Percentiles rank a stretch among this genome's conserved stretches.
Conservation (phyloP, 139 green algal genomes). For the Asterochloris erici region DNA sequence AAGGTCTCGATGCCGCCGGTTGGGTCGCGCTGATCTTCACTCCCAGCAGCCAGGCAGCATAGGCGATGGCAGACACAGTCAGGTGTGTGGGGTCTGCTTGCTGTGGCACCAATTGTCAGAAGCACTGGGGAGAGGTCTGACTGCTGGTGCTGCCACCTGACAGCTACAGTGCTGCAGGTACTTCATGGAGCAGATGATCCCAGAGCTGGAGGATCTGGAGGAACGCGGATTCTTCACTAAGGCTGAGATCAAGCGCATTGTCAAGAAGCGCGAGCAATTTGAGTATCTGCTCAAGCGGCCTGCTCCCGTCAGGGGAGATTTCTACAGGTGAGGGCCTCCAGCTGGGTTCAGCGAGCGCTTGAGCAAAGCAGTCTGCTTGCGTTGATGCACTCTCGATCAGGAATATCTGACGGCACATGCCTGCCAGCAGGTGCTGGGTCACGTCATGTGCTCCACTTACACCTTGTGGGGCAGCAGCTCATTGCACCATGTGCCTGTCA, state of each 20-base stretch:
- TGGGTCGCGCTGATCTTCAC: no score
- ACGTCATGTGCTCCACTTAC: no score
- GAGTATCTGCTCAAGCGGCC: conserved; percentile 85
- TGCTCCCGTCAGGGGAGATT: conserved; percentile 75
- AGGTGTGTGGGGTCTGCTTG: conserved; percentile 12
- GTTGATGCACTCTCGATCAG: no score
- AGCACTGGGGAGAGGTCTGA: background rate
- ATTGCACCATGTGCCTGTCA: no score
- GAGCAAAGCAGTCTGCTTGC: no score
- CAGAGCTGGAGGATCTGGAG: conserved; percentile 91
- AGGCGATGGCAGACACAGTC: conserved; percentile 46
- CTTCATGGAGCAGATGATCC: conserved; percentile 93
- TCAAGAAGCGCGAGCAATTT: conserved; percentile 73
- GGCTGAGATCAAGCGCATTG: conserved; percentile 75
- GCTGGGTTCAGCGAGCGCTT: no score
- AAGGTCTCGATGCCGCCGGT: no score
- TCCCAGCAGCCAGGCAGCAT: background rate
- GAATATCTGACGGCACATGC: no score
- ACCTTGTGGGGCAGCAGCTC: no score
- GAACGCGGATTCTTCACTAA: conserved; percentile 81
- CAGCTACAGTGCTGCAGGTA: conserved; percentile 35
- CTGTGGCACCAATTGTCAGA: background rate
- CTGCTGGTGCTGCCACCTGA: background rate
- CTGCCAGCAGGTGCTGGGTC: no score
- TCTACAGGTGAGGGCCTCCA: conserved; percentile 40